These are phyloP conservation scores for Ophiosphaerella korrae DNA, from an alignment of 2,329 filamentous ascomycete genomes.

Conservation along the genomic window DNA sequence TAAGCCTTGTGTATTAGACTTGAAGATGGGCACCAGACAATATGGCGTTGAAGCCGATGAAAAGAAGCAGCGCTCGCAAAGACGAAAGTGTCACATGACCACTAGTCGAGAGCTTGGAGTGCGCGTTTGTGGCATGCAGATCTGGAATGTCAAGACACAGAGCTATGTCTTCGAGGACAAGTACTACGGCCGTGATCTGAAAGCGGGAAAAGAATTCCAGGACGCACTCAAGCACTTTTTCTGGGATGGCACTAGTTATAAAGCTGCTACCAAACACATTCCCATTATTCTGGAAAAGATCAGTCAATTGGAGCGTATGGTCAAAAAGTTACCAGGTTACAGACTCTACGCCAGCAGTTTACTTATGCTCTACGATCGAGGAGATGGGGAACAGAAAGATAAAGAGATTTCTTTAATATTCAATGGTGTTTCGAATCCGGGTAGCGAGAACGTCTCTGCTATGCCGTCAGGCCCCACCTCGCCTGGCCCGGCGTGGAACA, in stretches of 20 bases:
- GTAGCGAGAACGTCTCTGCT: constrained; percentile 26
- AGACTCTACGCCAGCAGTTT: constrained; percentile 95
- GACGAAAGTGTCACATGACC: constrained; percentile 88
- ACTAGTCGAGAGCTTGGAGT: constrained; percentile 92
- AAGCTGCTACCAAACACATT: constrained; percentile 83
- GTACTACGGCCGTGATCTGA: constrained; percentile 89
- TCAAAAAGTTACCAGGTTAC: constrained; percentile 79
- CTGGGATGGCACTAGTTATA: constrained; percentile 83
- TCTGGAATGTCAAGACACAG: constrained; percentile 85
- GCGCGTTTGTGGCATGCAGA: constrained; percentile 91
- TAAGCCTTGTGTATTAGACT: constrained; percentile 91
- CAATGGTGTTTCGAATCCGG: constrained; percentile 19
- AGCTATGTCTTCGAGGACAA: constrained; percentile 97
- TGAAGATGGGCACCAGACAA: constrained; percentile 98
- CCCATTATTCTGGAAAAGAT: constrained; percentile 86
- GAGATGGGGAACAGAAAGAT: constrained; percentile 58
- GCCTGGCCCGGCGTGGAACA: constrained; percentile 14
- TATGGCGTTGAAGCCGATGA: constrained; percentile 90
- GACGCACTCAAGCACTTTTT: constrained; percentile 86
- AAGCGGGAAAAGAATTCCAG: constrained; percentile 87
- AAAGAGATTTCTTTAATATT: constrained; percentile 20
- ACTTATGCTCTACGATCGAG: constrained; percentile 96
- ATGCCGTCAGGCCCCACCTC: constrained; percentile 33
- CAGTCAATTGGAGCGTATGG: constrained; percentile 79
- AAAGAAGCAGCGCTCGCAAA: constrained; percentile 92